Evolutionary conservation across 2,329 filamentous ascomycete genomes (phyloP), one percentile per base, ranked within the genome.

Genomic region (Penicillium paneum): DNA sequence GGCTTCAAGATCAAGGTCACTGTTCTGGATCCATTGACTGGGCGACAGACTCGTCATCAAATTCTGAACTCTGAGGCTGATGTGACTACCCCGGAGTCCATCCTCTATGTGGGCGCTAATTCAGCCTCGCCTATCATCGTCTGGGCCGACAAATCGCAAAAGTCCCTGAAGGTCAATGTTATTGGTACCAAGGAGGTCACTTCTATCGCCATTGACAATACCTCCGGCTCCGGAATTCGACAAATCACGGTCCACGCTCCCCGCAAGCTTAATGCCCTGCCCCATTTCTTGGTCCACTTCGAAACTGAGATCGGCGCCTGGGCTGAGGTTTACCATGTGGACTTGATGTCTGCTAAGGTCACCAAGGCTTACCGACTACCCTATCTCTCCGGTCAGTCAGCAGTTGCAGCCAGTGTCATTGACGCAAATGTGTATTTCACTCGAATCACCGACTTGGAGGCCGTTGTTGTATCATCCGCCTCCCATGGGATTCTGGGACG

Each of bases 341-440:
- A 96, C 63, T 73, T 90, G 48, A 87, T 87, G 74, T 86, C 80
- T 55, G 83, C 80, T 50, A 82, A 81, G 17, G 81, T 93, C 28
- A 81, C 80, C n/a, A 91, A 90, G 70, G 88, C 88, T 0, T 96
- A 96, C 70, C 84, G 87, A 28, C 79, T 97, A 12, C 89, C 92
- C 0, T 83, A 84, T 49, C 72, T 91, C 19, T 73, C 82, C 24
- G 90, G 88, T 0, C 79, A 78, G 38, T 91, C 91, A 24, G 84
- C 88, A 1, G 90, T 97, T 68, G 88, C 91, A 0, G 87, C 85
- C 0, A 94, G 88, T 73, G 89, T 86, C 2, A 82, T 84, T 38
- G 88, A 87, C 55, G 85, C 88, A 19, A 92, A 94, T 65, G 87
- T 96, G 8, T 97, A 91, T 76, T 96, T 97, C 70, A 92, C 89